Conservation (phyloP, 306 rosid species). For the Glycine tomentella region DNA sequence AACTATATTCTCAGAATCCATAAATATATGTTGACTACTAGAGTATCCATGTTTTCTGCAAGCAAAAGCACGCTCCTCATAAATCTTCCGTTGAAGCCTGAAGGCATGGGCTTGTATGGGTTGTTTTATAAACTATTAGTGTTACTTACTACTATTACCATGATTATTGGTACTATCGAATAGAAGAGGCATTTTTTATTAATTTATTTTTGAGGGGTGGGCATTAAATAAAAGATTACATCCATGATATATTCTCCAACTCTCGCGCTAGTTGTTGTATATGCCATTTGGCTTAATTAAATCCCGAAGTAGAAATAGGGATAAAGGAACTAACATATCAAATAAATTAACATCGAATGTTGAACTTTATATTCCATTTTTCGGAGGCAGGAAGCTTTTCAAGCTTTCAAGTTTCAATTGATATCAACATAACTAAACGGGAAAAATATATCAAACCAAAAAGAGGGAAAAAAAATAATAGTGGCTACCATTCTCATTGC, state of each 20-base stretch:
- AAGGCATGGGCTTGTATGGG: constrained; percentile 43
- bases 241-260: not conserved
- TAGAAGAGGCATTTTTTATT: not conserved
- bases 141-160: not conserved
- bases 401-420: not conserved
- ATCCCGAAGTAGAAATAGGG: not conserved
- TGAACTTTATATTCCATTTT: constrained; percentile 5
- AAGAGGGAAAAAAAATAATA: not conserved
- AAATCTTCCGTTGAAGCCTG: not conserved
- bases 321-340: not conserved
- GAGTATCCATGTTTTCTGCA: constrained; percentile 40
- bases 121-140: constrained; percentile 25
- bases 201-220: not conserved
- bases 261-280: not conserved
- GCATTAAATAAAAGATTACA: no score
- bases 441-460: not conserved
- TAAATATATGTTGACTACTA: constrained; percentile 6
- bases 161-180: not conserved
- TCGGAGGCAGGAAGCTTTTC: not conserved
- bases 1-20: constrained; percentile 1
- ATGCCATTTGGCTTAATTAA: not conserved
- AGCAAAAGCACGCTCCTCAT: constrained; percentile 34
- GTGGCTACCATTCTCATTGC: not conserved
- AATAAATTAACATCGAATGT: not conserved
- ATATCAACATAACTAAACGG: not conserved